These are phyloP conservation scores for Fusarium circinatum DNA, from an alignment of 2,329 filamentous ascomycete species.

Conservation along the genomic window DNA sequence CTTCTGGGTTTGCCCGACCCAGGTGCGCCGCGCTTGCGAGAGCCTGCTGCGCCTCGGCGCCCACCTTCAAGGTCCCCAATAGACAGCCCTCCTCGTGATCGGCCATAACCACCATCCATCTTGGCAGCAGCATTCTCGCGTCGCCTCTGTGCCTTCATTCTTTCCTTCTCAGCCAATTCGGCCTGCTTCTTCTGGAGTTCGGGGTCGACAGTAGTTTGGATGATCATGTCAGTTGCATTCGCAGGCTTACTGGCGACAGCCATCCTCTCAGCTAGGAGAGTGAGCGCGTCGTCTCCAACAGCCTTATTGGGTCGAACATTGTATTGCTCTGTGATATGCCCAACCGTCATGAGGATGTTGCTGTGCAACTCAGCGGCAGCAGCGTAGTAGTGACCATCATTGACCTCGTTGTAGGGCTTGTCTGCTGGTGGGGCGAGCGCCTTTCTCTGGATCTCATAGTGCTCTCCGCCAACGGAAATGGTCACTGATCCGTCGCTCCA, in stretches of 20 bases:
- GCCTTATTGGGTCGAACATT: constrained; percentile 74
- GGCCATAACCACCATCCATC: constrained; percentile 66
- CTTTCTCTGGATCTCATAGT: constrained; percentile 80
- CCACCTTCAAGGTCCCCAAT: constrained; percentile 76
- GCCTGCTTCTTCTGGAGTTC: constrained; percentile 79
- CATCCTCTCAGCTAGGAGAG: constrained; percentile 74
- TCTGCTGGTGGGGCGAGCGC: constrained; percentile 69
- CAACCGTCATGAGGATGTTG: constrained; percentile 76
- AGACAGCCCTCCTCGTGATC: constrained; percentile 67
- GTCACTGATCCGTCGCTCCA: constrained; percentile 86
- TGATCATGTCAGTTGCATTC: constrained; percentile 70
- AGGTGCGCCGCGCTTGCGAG: constrained; percentile 64
- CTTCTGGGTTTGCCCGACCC: constrained; percentile 63
- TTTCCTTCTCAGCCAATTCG: constrained; percentile 79
- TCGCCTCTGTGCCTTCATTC: constrained; percentile 71
- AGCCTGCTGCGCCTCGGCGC: constrained; percentile 58
- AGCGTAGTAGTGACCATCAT: constrained; percentile 81
- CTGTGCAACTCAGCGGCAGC: constrained; percentile 76
- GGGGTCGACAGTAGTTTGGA: constrained; percentile 77
- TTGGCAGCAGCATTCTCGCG: constrained; percentile 75
- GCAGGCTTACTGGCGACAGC: constrained; percentile 69
- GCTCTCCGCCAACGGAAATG: constrained; percentile 77
- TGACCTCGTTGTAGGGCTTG: constrained; percentile 71
- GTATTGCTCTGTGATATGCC: constrained; percentile 79
- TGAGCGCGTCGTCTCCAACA: constrained; percentile 76